Evolutionary conservation across 164 flowering plant species (phyloP).

Genomic region (Vitis amurensis): DNA sequence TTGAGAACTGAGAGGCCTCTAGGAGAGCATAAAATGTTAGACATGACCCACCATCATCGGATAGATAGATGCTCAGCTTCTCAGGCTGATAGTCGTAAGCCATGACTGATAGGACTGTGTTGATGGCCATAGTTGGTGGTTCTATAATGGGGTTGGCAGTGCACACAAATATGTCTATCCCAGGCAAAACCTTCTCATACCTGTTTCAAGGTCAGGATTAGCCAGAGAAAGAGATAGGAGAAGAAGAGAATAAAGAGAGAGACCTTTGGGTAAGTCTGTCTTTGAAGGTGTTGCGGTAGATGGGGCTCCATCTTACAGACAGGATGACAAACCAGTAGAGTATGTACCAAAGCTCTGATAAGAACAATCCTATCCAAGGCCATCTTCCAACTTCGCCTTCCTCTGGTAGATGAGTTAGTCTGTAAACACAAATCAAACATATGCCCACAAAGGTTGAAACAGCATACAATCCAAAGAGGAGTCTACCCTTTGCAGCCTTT

Average conservation of each 20-base stretch:
- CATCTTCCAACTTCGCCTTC: conserved; percentile 16
- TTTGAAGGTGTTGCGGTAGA: conserved; percentile 33
- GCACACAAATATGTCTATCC: conserved; percentile 44
- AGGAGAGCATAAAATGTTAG: conserved; percentile 44
- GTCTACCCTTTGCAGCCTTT: conserved; percentile 18
- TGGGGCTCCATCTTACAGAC: conserved; percentile 31
- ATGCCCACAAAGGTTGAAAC: conserved; percentile 22
- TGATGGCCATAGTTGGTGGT: conserved; percentile 42
- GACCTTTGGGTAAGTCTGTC: conserved; percentile 30
- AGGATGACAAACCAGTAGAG: conserved; percentile 36
- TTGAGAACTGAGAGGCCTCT: conserved; percentile 41
- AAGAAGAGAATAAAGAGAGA: neutral
- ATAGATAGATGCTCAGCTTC: conserved; percentile 42
- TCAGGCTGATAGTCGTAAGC: conserved; percentile 43
- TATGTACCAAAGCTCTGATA: conserved; percentile 42
- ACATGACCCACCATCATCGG: conserved; percentile 47
- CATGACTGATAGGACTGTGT: conserved; percentile 44
- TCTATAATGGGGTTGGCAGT: conserved; percentile 47
- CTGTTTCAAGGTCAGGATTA: neutral
- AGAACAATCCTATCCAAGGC: conserved; percentile 36
- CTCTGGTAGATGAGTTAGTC: conserved; percentile 24
- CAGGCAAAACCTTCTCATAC: conserved; percentile 27
- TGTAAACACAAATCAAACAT: conserved; percentile 26
- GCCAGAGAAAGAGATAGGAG: too few relatives aligned
- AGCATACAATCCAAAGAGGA: conserved; percentile 15